These are phyloP conservation scores for Daldinia caldariorum DNA, from an alignment of 495 filamentous ascomycete genomes.

Conservation along the genomic window DNA sequence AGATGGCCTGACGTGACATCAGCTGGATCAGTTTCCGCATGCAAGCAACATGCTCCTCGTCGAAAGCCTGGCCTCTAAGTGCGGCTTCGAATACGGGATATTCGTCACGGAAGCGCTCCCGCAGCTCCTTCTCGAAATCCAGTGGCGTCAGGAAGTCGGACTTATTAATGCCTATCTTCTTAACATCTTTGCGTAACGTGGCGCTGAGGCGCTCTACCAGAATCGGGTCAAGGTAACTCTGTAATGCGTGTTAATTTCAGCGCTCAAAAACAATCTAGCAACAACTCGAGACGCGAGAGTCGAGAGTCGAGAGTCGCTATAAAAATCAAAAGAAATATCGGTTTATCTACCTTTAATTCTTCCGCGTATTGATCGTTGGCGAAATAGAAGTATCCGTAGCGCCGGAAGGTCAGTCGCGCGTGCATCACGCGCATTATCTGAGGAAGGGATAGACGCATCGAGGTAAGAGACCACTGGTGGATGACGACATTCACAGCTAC, in stretches of 20 bases:
- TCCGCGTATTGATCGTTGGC: slow-evolving; percentile 7
- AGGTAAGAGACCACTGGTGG: slow-evolving; percentile 5
- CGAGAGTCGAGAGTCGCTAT: no score
- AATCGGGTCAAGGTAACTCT: slow-evolving; percentile 15
- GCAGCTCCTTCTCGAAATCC: slow-evolving; percentile 23
- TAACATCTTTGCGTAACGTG: not conserved
- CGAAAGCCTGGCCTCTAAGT: slow-evolving; percentile 22
- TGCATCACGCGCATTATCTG: slow-evolving; percentile 32
- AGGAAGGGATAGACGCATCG: slow-evolving; percentile 19
- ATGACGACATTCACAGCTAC: slow-evolving; percentile 20
- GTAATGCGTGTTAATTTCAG: not conserved
- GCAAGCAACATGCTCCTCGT: slow-evolving; percentile 22
- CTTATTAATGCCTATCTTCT: slow-evolving; percentile 14
- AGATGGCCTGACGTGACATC: slow-evolving; percentile 27
- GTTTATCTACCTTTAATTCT: slow-evolving; percentile 16
- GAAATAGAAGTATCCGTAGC: slow-evolving; percentile 26
- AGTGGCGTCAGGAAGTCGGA: slow-evolving; percentile 30
- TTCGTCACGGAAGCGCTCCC: slow-evolving; percentile 29
- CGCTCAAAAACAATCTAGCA: not conserved
- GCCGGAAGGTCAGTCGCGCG: slow-evolving; percentile 31
- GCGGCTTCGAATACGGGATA: slow-evolving; percentile 36
- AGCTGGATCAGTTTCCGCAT: slow-evolving; percentile 32
- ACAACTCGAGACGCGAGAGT: no score
- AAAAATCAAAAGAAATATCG: not conserved
- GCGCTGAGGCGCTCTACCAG: not conserved